These are phyloP conservation scores for Xylaria telfairii DNA, from an alignment of 495 filamentous ascomycete species.

Conservation along the genomic window DNA sequence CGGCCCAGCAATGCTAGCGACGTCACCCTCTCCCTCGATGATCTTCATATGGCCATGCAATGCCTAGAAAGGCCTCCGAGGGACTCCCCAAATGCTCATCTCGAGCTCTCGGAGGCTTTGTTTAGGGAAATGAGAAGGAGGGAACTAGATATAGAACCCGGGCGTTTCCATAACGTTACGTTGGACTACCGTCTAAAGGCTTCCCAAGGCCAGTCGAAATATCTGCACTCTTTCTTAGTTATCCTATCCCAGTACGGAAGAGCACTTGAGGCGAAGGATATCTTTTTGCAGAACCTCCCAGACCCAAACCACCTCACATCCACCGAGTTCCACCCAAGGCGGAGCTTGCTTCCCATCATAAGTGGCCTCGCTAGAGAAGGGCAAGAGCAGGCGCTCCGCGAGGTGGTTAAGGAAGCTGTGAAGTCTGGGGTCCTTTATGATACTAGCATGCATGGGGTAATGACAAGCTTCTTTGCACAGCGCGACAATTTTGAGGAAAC, in stretches of 20 bases:
- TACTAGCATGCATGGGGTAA: conserved; percentile 49
- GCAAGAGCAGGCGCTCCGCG: conserved; percentile 60
- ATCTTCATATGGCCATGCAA: conserved; percentile 54
- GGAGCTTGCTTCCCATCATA: conserved; percentile 64
- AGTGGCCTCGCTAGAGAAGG: conserved; percentile 70
- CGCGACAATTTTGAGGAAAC: conserved; percentile 58
- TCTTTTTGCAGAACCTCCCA: conserved; percentile 51
- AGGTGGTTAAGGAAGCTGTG: conserved; percentile 44
- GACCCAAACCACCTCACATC: conserved; percentile 31
- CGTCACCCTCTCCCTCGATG: conserved; percentile 53
- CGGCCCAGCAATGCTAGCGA: conserved; percentile 45
- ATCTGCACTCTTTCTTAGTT: conserved; percentile 58
- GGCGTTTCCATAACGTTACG: conserved; percentile 8
- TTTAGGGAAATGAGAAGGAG: conserved; percentile 57
- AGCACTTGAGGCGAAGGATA: conserved; percentile 62
- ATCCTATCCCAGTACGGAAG: conserved; percentile 65
- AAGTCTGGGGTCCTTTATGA: conserved; percentile 41
- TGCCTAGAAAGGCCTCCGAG: conserved; percentile 47
- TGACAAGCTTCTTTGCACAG: conserved; percentile 59
- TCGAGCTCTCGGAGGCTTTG: conserved; percentile 61
- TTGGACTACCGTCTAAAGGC: conserved; percentile 14
- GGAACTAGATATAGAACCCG: conserved; percentile 24
- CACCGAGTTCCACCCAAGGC: conserved; percentile 32
- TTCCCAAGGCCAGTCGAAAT: conserved; percentile 24
- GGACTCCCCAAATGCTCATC: conserved; percentile 49